A percentile compares a stretch with the other conserved stretches of the same genome.
phyloP scores from a whole-genome alignment of 1,284 basidiomycete species.

The Ceratobasidium sp. region DNA sequence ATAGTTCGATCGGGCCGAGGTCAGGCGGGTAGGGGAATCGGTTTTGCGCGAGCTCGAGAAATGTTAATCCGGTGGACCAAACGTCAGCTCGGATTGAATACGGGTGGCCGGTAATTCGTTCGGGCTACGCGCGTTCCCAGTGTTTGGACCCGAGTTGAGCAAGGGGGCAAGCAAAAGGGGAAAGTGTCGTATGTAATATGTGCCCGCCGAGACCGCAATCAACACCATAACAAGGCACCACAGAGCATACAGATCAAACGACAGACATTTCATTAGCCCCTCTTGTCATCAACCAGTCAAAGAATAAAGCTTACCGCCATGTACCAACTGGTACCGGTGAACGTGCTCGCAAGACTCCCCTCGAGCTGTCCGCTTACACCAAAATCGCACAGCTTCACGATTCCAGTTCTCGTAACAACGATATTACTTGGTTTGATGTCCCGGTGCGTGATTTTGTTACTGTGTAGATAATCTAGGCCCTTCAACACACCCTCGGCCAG shows the following conservation, averaged over 20 bases:
- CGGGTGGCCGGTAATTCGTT: slow-evolving; percentile 86
- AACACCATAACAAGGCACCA: not conserved
- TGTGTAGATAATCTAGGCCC: slow-evolving; percentile 92
- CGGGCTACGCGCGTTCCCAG: slow-evolving; percentile 65
- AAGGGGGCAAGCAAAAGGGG: not conserved
- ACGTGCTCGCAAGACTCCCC: slow-evolving; percentile 90
- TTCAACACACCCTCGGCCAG: slow-evolving; percentile 90
- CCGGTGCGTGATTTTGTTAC: slow-evolving; percentile 90
- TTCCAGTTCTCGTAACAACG: slow-evolving; percentile 82
- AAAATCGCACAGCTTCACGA: slow-evolving; percentile 94
- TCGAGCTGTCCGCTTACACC: slow-evolving; percentile 96
- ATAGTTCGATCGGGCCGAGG: slow-evolving; percentile 89
- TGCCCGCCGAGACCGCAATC: not conserved
- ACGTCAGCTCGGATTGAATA: slow-evolving; percentile 97
- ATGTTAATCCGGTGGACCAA: slow-evolving; percentile 95
- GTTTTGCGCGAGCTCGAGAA: slow-evolving; percentile 93
- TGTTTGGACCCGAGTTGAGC: slow-evolving; percentile 39
- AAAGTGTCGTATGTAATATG: slow-evolving; percentile 2
- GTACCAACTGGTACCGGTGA: slow-evolving; percentile 96
- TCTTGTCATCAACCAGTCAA: slow-evolving; percentile 10
- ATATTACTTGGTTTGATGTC: slow-evolving; percentile 99
- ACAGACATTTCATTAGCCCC: not conserved
- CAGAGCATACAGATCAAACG: not conserved
- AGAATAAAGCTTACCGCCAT: slow-evolving; percentile 80
- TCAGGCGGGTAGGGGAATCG: slow-evolving; percentile 96